Evolutionary conservation across 1,284 basidiomycete genomes (phyloP), one percentile per base, ranked within the genome.

Genomic region (Rhodotorula sp.): DNA sequence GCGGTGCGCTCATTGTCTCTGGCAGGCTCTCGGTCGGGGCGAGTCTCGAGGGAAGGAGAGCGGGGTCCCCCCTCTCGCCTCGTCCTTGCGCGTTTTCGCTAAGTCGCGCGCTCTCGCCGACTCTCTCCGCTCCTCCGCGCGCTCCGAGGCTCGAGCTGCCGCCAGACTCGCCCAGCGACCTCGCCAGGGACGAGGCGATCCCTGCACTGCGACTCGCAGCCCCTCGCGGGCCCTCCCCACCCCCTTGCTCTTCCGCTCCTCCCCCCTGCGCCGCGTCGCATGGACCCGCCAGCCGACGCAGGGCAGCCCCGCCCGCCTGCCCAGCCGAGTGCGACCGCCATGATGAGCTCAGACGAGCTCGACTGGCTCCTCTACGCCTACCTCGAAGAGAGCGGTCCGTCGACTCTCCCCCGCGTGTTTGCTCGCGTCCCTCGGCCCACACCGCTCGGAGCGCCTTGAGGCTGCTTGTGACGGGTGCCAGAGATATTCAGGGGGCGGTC

Each of bases 351-450:
- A 54, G 91, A 92, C 78, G 91, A 93, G 80, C 85, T 93, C 66
- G 93, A 93, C 81, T 90, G 88, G 78, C 86, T 93, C 68, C 88
- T 93, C 63, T 88, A 92, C 81, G 85, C 90, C 2, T 93, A 92
- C 80, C 87, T 93, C 70, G 84, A 88, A 74, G 91, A 93, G 78
- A 90, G 89, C 57, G 90, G 90, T 90, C 75, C 41, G 77, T 66
- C 64, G 27, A 66, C 21, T 34, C 19, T 27, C 61, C 44, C 27
- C 41, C 57, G 55, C 27, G 21, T 34, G 45, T 60, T 48, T 53
- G 42, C 55, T 21, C 61, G 25, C 5, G 52, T n/a, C n/a, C 21
- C 21, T 52, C 50, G n/a, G n/a, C 23, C n/a, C n/a, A 8, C 10
- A n/a, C 10, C 50, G 25, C 50, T n/a, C 50, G 10, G n/a, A 2